Percentiles rank a stretch among this genome's conserved stretches.
These are phyloP conservation scores for Boletus mariae DNA, from an alignment of 1,284 basidiomycete species.

Conservation along the genomic window DNA sequence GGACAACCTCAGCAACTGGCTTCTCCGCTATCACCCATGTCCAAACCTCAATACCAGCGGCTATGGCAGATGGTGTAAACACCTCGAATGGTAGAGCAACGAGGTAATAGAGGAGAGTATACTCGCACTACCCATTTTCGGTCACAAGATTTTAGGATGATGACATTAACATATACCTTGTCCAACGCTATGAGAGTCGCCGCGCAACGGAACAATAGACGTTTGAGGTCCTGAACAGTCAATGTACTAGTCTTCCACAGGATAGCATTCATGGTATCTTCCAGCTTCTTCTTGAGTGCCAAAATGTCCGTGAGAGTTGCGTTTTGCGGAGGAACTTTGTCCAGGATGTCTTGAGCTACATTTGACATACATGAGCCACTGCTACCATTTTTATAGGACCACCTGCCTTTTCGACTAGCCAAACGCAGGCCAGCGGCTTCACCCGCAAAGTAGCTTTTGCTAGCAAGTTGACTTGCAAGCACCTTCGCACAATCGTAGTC, in stretches of 20 bases:
- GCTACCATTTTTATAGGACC: neutral
- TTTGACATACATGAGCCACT: neutral
- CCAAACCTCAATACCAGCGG: constrained; percentile 92
- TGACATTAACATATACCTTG: constrained; percentile 43
- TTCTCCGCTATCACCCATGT: constrained; percentile 93
- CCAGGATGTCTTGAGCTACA: constrained; percentile 52
- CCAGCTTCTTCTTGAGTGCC: constrained; percentile 70
- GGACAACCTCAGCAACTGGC: constrained; percentile 64
- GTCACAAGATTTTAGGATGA: neutral
- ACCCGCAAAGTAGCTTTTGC: constrained; percentile 83
- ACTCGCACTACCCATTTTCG: constrained; percentile 60
- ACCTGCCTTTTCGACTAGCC: constrained; percentile 50
- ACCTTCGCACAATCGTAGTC: constrained; percentile 75
- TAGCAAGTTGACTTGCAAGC: constrained; percentile 76
- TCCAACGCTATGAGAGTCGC: constrained; percentile 72
- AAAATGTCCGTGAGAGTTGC: constrained; percentile 58
- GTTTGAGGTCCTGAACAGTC: constrained; percentile 77
- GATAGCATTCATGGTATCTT: constrained; percentile 64
- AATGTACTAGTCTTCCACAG: constrained; percentile 67
- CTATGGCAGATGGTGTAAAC: constrained; percentile 83
- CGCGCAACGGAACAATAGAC: constrained; percentile 85
- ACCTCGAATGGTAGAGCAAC: constrained; percentile 88
- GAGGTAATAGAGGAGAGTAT: constrained; percentile 84
- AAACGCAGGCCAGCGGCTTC: constrained; percentile 81
- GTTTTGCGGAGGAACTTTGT: constrained; percentile 56